A percentile compares a stretch with the other conserved stretches of the same genome.
These are phyloP conservation scores for Ustilago bromivora DNA, from an alignment of 1,284 basidiomycete species.

Conservation along the genomic window DNA sequence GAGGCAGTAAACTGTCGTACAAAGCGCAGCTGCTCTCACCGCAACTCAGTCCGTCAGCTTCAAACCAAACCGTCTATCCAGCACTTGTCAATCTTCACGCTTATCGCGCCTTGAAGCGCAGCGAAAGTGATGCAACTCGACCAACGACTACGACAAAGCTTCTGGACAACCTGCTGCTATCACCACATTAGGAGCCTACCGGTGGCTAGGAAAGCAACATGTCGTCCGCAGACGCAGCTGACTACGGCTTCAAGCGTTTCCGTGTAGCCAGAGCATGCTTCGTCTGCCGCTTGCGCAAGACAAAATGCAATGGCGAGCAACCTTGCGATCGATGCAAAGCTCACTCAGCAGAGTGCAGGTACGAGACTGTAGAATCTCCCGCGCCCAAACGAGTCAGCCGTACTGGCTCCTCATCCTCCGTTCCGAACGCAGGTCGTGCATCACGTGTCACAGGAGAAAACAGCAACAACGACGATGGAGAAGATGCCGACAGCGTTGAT, in stretches of 20 bases:
- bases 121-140: neutral
- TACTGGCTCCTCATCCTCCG: conserved; percentile 22
- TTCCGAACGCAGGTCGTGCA: conserved; percentile 10
- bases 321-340: conserved; percentile 53
- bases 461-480: conserved; percentile 1
- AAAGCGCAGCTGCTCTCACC: neutral
- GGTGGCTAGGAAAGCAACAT: conserved; percentile 9
- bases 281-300: conserved; percentile 50
- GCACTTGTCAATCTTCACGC: neutral
- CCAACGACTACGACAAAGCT: neutral
- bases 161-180: neutral
- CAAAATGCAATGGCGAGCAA: conserved; percentile 52
- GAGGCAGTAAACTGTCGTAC: neutral
- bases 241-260: conserved; percentile 51
- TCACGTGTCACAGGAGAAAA: conserved; percentile 19
- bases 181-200: no score
- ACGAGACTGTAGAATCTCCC: conserved; percentile 43
- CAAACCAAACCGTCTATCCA: neutral
- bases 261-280: conserved; percentile 44
- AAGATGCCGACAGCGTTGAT: conserved; percentile 21
- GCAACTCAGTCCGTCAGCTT: no score
- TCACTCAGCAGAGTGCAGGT: conserved; percentile 48
- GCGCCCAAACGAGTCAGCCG: conserved; percentile 29
- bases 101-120: neutral
- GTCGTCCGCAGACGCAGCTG: conserved; percentile 52